Conservation (phyloP, 192 early-diverging fungal genomes). For the Diversispora epigaea region DNA sequence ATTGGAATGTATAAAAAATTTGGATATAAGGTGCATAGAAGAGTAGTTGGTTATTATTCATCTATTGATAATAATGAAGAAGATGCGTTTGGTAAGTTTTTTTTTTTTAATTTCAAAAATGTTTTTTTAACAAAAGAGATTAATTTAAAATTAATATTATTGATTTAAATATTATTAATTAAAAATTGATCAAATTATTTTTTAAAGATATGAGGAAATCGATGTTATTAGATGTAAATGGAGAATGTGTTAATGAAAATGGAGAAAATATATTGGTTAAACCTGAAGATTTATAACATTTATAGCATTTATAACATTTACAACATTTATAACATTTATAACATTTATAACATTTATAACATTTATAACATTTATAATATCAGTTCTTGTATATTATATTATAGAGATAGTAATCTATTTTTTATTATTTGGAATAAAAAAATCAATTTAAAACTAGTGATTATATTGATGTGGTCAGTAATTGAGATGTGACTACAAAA, state of each 20-base stretch:
- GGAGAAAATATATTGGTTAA: conserved; percentile 52
- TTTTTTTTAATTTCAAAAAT: background rate
- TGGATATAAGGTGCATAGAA: conserved; percentile 88
- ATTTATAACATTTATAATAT: too few species aligned
- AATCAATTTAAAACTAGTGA: too few species aligned
- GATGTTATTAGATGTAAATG: conserved; percentile 73
- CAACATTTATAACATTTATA: too few species aligned
- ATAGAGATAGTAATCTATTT: too few species aligned
- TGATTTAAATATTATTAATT: too few species aligned
- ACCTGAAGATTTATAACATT: conserved; percentile 46
- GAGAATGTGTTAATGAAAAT: conserved; percentile 58
- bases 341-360: too few species aligned
- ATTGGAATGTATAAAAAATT: conserved; percentile 90
- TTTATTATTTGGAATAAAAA: too few species aligned
- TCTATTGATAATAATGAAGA: conserved; percentile 68
- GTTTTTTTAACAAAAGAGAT: background rate
- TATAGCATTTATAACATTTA: too few species aligned
- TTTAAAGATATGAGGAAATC: conserved; percentile 93
- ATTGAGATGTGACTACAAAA: too few species aligned
- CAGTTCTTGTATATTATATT: too few species aligned
- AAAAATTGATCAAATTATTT: too few species aligned
- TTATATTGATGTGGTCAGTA: too few species aligned
- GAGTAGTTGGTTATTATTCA: conserved; percentile 85
- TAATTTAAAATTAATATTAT: background rate
- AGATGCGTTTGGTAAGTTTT: conserved; percentile 76